A percentile compares a stretch with the other conserved stretches of the same genome.
phyloP scores from a whole-genome alignment of 441 rosid species.

The Daphne laureola region DNA sequence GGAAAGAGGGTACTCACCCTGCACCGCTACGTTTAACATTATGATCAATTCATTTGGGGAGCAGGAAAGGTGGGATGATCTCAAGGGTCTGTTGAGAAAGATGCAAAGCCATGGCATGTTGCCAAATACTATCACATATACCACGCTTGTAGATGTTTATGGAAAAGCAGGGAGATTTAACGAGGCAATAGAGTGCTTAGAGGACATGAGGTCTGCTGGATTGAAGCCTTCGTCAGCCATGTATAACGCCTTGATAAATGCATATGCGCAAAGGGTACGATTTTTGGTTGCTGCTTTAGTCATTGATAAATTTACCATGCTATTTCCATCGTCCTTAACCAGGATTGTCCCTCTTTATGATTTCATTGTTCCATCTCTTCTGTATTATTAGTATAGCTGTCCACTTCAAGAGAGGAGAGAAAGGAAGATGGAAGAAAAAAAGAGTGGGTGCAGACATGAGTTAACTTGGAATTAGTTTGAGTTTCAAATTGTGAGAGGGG shows the following conservation, averaged over 20 bases:
- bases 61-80: conserved; percentile 80
- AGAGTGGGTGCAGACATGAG: too few species aligned
- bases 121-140: conserved; percentile 73
- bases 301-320: not conserved
- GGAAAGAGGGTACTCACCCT: conserved; percentile 65
- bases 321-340: too few species aligned
- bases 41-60: conserved; percentile 81
- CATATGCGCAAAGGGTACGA: conserved; percentile 89
- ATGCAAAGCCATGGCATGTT: conserved; percentile 65
- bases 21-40: conserved; percentile 75
- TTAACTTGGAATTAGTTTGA: too few species aligned
- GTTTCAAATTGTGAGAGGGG: too few species aligned
- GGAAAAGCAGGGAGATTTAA: conserved; percentile 84
- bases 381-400: too few species aligned
- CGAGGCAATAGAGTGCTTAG: conserved; percentile 85
- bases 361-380: too few species aligned
- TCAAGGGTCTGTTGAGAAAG: conserved; percentile 56
- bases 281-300: conserved; percentile 12
- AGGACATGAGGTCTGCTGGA: conserved; percentile 76
- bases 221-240: conserved; percentile 73
- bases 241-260: conserved; percentile 96
- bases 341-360: too few species aligned
- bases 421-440: too few species aligned
- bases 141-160: conserved; percentile 83
- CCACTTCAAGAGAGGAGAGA: too few species aligned